Conservation (phyloP, 1,139 yeast species). For the Wickerhamomyces sp. region DNA sequence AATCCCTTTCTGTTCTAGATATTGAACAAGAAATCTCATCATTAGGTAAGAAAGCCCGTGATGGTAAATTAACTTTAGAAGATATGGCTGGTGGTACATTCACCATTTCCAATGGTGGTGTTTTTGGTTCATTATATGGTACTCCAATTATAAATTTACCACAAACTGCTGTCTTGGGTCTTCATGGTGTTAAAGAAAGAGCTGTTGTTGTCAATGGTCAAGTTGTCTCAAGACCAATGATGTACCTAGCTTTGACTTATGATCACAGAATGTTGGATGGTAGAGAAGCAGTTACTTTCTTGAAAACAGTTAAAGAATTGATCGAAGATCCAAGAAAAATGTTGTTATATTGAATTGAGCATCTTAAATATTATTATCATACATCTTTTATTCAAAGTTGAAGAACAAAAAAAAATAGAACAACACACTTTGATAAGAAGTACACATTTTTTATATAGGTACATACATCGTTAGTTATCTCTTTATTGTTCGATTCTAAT, state of each 20-base stretch:
- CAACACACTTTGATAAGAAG: too few relatives aligned
- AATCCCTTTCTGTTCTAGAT: conserved; percentile 81
- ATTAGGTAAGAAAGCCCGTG: conserved; percentile 93
- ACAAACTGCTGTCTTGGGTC: conserved; percentile 96
- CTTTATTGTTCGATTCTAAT: too few relatives aligned
- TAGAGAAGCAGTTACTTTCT: conserved; percentile 97
- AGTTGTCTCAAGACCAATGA: conserved; percentile 97
- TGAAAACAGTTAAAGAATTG: conserved; percentile 92
- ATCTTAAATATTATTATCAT: too few relatives aligned
- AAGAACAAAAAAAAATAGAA: too few relatives aligned
- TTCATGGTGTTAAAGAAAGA: conserved; percentile 97
- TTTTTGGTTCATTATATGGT: conserved; percentile 95
- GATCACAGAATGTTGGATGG: conserved; percentile 99
- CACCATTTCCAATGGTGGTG: conserved; percentile 99
- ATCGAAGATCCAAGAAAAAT: conserved; percentile 99
- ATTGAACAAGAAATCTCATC: conserved; percentile 81
- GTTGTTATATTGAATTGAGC: conserved; percentile 57
- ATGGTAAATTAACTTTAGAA: conserved; percentile 91
- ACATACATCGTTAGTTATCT: too few relatives aligned
- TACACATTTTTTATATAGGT: too few relatives aligned
- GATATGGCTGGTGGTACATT: conserved; percentile 99
- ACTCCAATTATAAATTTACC: conserved; percentile 99
- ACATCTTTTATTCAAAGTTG: neutral
- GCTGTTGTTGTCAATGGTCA: conserved; percentile 96
- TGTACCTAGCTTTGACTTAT: conserved; percentile 97